A percentile compares a stretch with the other conserved stretches of the same genome.
phyloP scores from a whole-genome alignment of 2,329 filamentous ascomycete species.

The Nemania serpens region DNA sequence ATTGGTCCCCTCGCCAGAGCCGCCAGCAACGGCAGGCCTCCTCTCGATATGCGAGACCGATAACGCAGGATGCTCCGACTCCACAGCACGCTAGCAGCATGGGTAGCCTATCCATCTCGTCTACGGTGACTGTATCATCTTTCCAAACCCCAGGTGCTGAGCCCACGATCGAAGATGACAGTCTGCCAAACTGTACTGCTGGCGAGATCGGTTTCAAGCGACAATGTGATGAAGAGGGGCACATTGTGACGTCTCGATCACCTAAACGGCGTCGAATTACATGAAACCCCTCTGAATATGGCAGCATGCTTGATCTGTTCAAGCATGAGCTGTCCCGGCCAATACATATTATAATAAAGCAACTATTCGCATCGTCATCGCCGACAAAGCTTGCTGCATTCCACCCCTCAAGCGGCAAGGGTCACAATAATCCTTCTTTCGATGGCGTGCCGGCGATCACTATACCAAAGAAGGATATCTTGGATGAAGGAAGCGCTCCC shows the following conservation, averaged over 20 bases:
- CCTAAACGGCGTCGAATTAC: background rate
- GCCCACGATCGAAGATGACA: background rate
- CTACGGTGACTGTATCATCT: background rate
- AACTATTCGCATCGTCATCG: no score
- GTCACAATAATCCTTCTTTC: no score
- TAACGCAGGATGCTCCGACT: no score
- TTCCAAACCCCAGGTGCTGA: background rate
- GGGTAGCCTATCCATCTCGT: background rate
- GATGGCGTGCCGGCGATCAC: no score
- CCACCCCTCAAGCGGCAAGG: no score
- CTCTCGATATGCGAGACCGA: background rate
- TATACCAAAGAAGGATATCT: no score
- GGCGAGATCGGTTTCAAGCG: background rate
- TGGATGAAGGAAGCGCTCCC: no score
- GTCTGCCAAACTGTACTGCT: background rate
- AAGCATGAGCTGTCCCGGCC: no score
- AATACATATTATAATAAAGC: no score
- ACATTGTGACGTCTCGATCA: background rate
- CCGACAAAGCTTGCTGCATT: no score
- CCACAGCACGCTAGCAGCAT: background rate
- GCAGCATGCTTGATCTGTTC: no score
- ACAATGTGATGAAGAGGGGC: background rate
- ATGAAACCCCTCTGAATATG: background rate
- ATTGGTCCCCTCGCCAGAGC: background rate
- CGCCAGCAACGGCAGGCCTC: background rate